Evolutionary conservation across 2,329 filamentous ascomycete genomes (phyloP).

Genomic region (Fusarium vanettenii): DNA sequence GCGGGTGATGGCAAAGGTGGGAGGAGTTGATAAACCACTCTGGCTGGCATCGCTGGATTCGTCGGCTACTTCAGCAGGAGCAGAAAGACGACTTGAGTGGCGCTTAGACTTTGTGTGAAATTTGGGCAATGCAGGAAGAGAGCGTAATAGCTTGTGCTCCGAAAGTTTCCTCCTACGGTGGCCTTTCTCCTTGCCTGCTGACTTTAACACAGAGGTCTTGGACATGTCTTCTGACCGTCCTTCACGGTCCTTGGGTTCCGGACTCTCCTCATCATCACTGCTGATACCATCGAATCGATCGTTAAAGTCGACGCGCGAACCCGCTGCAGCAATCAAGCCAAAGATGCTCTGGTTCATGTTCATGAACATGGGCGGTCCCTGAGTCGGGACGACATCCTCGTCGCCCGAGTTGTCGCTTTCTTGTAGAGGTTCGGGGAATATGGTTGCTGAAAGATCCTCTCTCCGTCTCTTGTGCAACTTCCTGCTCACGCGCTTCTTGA

Average conservation of each 20-base stretch:
- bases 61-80: constrained; percentile 50
- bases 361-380: constrained; percentile 64
- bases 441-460: constrained; percentile 51
- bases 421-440: constrained; percentile 64
- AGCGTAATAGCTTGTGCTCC: constrained; percentile 73
- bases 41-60: constrained; percentile 44
- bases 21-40: constrained; percentile 40
- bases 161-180: constrained; percentile 70
- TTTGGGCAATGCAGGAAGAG: constrained; percentile 69
- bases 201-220: constrained; percentile 55
- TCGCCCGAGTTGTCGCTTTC: constrained; percentile 62
- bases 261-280: constrained; percentile 83
- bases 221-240: constrained; percentile 55
- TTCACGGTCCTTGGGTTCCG: constrained; percentile 54
- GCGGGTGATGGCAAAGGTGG: constrained; percentile 34
- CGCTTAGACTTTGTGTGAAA: constrained; percentile 57
- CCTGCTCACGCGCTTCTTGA: constrained; percentile 53
- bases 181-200: constrained; percentile 48
- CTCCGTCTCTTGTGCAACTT: constrained; percentile 60
- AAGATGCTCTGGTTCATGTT: constrained; percentile 97
- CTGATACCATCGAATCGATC: constrained; percentile 82
- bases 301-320: constrained; percentile 84
- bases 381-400: constrained; percentile 58
- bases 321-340: constrained; percentile 89
- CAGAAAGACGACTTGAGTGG: constrained; percentile 54